Evolutionary conservation across 768 basidiomycete species (phyloP), one percentile per base, ranked within the genome.

Genomic region (Sporobolomyces phaffii): DNA sequence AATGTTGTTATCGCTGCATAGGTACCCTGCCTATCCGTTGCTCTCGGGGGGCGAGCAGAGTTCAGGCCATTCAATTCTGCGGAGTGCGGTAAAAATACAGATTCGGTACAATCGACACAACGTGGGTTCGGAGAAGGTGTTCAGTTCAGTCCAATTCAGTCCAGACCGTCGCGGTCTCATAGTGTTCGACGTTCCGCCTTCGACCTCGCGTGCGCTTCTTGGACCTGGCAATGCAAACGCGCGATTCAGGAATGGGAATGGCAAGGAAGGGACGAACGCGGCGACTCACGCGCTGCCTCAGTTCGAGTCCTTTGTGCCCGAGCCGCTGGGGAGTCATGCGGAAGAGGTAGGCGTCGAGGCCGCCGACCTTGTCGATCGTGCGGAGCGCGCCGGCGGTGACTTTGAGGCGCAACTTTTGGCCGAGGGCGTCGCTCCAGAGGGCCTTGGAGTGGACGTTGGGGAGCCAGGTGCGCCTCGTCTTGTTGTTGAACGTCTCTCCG

Each of bases 311-410:
- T 58, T 66, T 69, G 7, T 60, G 41, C 5, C 72, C 72, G 15
- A 73, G 40, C 45, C 62, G 11, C n/a, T 73, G 65, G 5, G 71
- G 64, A 17, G 49, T 57, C 62, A 64, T 70, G 47, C 70, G 81
- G 50, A 82, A 78, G 22, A 89, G 79, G 74, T 89, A 89, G 44
- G 84, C 82, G 73, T 89, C 88, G 34, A 89, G 76, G 11, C 86
- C 85, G n/a, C 86, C 86, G 68, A 88, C 89, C 83, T 91, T 92
- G 75, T 89, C 85, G 49, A 93, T 89, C 11, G 88, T 90, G 77
- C 83, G 84, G 74, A 93, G 76, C 5, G 89, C 89, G 31, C 87
- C 79, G 33, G 87, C 84, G 1, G 90, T 89, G 58, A 91, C 77
- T 74, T 89, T 89, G 31, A 91, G 78, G 56, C 81, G 80, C 7